phyloP scores from a whole-genome alignment of 306 rosid genomes.

The Lotus japonicus region DNA sequence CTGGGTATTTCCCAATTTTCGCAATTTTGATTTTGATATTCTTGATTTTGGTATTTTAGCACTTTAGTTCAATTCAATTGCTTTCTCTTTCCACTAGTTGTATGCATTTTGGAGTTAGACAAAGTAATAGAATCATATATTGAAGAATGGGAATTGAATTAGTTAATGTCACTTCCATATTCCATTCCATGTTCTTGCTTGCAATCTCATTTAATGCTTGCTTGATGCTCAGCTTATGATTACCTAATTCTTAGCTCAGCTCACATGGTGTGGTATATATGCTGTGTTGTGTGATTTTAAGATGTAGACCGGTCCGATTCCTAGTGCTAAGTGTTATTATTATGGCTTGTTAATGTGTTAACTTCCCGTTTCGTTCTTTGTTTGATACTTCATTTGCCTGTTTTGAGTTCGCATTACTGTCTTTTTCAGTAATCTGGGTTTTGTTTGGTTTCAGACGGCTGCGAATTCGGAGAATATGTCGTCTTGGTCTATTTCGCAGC shows the following conservation, averaged over 20 bases:
- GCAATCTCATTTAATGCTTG: constrained; percentile 9
- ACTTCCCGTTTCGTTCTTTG: neutral
- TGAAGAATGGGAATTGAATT: neutral
- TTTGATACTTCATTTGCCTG: neutral
- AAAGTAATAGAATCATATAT: neutral
- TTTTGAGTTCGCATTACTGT: neutral
- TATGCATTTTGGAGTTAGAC: neutral
- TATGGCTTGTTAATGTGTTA: neutral
- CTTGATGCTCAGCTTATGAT: neutral
- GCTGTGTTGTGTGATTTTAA: constrained; percentile 5
- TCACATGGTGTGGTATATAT: neutral
- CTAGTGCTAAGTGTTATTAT: neutral
- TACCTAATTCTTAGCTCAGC: neutral
- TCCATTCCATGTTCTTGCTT: neutral
- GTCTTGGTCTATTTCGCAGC: constrained; percentile 26
- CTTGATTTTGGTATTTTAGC: too few species aligned
- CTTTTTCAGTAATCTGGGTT: constrained; percentile 10
- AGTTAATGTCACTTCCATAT: neutral
- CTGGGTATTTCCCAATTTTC: constrained; percentile 18
- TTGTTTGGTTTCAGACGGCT: constrained; percentile 53
- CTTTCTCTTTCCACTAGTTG: neutral
- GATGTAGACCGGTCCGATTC: neutral
- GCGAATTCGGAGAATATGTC: constrained; percentile 31
- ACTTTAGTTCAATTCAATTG: neutral
- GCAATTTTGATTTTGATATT: too few species aligned